These are phyloP conservation scores for Pseudonitzschia pungens DNA, from an alignment of 108 stramenopile genomes.

Conservation along the genomic window DNA sequence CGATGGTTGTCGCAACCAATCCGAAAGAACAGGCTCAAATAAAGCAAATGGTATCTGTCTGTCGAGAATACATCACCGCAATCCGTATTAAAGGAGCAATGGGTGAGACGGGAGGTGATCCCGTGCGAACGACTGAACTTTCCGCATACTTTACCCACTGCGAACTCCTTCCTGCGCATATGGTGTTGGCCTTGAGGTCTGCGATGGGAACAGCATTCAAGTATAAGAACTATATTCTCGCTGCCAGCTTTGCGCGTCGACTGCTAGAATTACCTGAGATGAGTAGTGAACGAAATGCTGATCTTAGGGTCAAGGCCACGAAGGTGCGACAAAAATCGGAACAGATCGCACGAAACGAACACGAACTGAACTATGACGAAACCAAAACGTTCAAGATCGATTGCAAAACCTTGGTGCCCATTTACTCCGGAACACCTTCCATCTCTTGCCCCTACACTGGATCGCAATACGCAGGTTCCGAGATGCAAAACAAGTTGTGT, in stretches of 20 bases:
- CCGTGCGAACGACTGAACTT: constrained; percentile 92
- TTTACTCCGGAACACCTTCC: constrained; percentile 73
- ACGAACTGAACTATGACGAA: constrained; percentile 95
- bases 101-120: constrained; percentile 57
- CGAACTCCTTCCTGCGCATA: constrained; percentile 95
- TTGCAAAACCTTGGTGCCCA: constrained; percentile 86
- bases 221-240: constrained; percentile 95
- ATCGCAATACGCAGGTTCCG: constrained; percentile 68
- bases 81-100: constrained; percentile 94
- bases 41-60: constrained; percentile 92
- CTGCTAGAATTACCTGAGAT: constrained; percentile 96
- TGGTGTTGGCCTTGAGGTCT: constrained; percentile 93
- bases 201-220: constrained; percentile 99
- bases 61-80: constrained; percentile 96
- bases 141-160: constrained; percentile 99
- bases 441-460: constrained; percentile 89
- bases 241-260: constrained; percentile 96
- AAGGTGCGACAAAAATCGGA: constrained; percentile 97
- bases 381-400: constrained; percentile 92
- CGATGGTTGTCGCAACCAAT: constrained; percentile 83
- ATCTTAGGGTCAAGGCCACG: constrained; percentile 89
- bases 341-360: constrained; percentile 97
- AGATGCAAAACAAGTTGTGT: constrained; percentile 77
- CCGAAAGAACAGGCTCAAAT: constrained; percentile 87
- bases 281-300: constrained; percentile 90